phyloP scores from a whole-genome alignment of 2,329 filamentous ascomycete species.

The Ophiognomonia clavigignenti-juglandacearum region DNA sequence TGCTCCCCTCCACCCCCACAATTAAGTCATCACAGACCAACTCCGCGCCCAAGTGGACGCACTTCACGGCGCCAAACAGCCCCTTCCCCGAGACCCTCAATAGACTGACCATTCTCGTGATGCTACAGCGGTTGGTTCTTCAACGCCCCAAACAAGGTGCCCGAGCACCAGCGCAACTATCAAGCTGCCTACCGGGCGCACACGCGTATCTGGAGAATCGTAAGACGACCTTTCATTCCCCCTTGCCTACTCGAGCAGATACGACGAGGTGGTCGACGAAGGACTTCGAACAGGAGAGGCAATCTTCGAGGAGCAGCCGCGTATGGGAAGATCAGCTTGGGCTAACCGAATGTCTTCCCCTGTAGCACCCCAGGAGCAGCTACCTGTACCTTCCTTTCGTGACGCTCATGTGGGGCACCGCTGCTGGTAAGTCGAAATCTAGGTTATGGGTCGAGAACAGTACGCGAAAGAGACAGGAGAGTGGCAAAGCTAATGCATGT shows the following conservation, averaged over 20 bases:
- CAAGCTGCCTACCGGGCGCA: slow-evolving; percentile 66
- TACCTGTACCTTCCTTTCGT: slow-evolving; percentile 66
- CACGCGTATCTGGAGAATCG: slow-evolving; percentile 72
- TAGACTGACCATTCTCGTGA: slow-evolving; percentile 23
- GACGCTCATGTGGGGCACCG: slow-evolving; percentile 55
- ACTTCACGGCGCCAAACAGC: slow-evolving; percentile 4
- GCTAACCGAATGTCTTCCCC: slow-evolving; percentile 23
- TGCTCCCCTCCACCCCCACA: slow-evolving; percentile 10
- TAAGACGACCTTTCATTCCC: slow-evolving; percentile 40
- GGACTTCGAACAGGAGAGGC: no score
- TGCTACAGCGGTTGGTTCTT: slow-evolving; percentile 41
- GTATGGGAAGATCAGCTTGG: no score
- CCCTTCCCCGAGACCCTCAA: slow-evolving; percentile 8
- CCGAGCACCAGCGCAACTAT: slow-evolving; percentile 69
- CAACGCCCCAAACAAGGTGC: slow-evolving; percentile 73
- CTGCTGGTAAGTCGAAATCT: slow-evolving; percentile 50
- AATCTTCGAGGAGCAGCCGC: no score
- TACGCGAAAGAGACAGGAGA: no score
- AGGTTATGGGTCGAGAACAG: neutral
- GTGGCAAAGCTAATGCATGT: slow-evolving; percentile 20
- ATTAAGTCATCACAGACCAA: neutral
- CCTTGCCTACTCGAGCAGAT: no score
- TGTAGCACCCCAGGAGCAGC: slow-evolving; percentile 60
- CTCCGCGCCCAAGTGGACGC: neutral
- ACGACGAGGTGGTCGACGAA: no score